Conservation (phyloP, 1,284 basidiomycete species). For the Fomitopsis schrenkii region DNA sequence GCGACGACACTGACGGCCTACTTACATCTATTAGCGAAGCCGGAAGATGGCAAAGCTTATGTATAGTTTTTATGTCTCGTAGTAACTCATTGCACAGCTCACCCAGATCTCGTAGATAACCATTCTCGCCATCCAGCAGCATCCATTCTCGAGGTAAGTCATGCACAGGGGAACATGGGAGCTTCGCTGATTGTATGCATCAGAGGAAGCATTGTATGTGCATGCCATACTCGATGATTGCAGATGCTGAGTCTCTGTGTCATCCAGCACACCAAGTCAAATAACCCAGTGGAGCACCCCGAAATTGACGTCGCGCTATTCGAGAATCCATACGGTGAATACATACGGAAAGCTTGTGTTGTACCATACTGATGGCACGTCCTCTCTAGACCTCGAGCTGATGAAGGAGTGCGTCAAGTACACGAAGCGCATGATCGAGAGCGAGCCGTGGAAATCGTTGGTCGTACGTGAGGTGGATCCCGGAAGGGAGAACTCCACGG, state of each 20-base stretch:
- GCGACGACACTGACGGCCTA: background rate
- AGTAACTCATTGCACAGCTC: background rate
- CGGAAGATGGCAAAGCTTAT: constrained; percentile 23
- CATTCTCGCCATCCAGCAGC: constrained; percentile 2
- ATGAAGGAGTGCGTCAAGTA: constrained; percentile 11
- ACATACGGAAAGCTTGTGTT: no score
- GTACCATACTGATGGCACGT: constrained; percentile 22
- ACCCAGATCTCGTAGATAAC: background rate
- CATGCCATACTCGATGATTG: background rate
- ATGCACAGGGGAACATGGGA: no score
- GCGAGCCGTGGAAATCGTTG: constrained; percentile 12
- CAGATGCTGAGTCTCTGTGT: no score
- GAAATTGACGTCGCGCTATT: constrained; percentile 8
- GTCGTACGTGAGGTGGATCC: constrained; percentile 11
- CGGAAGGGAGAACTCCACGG: constrained; percentile 6
- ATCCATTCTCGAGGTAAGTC: constrained; percentile 12
- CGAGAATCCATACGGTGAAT: constrained; percentile 8
- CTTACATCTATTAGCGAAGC: constrained; percentile 11
- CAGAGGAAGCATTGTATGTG: constrained; percentile 1
- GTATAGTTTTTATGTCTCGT: background rate
- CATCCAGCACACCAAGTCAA: constrained; percentile 6
- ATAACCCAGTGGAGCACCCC: constrained; percentile 8
- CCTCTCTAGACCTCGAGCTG: constrained; percentile 15
- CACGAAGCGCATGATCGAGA: constrained; percentile 10
- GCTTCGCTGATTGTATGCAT: no score